Evolutionary conservation across 2,329 filamentous ascomycete genomes (phyloP).

Genomic region (Ascochyta lentis): DNA sequence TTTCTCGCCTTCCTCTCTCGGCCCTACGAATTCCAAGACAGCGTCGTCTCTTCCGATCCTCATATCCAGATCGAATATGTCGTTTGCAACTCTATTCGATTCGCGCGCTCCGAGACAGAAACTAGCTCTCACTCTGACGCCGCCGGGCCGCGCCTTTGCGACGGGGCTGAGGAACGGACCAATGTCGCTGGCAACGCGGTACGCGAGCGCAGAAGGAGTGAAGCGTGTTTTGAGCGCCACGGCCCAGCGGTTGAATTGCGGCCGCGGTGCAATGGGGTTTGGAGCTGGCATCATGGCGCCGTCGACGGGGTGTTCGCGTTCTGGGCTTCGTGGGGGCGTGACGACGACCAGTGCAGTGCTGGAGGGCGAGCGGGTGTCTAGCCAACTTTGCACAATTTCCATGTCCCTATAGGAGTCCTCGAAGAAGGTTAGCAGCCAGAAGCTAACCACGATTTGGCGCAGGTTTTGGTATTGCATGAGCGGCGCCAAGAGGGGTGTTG

Average conservation of each 20-base stretch:
- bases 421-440: conserved; percentile 52
- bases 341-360: conserved; percentile 50
- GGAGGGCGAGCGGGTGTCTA: conserved; percentile 47
- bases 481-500: conserved; percentile 46
- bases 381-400: conserved; percentile 55
- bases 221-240: conserved; percentile 50
- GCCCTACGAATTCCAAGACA: conserved; percentile 51
- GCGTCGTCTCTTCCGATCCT: conserved; percentile 49
- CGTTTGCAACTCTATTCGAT: conserved; percentile 35
- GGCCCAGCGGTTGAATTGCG: conserved; percentile 51
- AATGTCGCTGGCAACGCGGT: conserved; percentile 50
- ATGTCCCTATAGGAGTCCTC: conserved; percentile 49
- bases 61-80: conserved; percentile 57
- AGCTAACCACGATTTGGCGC: conserved; percentile 49
- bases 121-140: conserved; percentile 54
- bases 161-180: conserved; percentile 49
- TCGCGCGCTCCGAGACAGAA: conserved; percentile 51
- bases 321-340: conserved; percentile 38
- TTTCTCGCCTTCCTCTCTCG: conserved; percentile 53
- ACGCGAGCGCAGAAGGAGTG: conserved; percentile 50
- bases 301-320: conserved; percentile 30
- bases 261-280: conserved; percentile 22
- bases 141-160: conserved; percentile 50
- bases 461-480: conserved; percentile 54
- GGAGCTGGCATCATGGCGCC: conserved; percentile 37